Percentiles rank a stretch among this genome's conserved stretches.
These are phyloP conservation scores for Clitopilus hobsonii DNA, from an alignment of 768 basidiomycete genomes.

Conservation along the genomic window DNA sequence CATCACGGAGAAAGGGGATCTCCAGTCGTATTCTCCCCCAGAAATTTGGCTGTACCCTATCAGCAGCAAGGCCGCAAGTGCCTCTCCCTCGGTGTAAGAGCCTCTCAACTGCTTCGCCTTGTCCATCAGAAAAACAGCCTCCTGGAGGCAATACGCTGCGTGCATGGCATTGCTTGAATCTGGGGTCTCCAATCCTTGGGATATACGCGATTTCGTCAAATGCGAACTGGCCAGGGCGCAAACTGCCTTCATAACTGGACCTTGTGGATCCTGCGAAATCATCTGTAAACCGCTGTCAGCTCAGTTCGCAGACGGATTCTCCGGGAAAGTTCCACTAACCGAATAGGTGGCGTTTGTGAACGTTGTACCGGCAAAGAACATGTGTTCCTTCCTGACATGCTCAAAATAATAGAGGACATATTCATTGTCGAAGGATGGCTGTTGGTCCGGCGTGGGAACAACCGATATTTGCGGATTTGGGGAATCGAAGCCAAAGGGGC, in stretches of 20 bases:
- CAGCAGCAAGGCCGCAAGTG: conserved; percentile 74
- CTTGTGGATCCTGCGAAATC: conserved; percentile 61
- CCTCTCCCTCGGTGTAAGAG: conserved; percentile 61
- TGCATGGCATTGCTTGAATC: conserved; percentile 48
- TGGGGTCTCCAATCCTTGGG: conserved; percentile 56
- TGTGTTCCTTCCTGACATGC: conserved; percentile 62
- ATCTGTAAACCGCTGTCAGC: conserved; percentile 26
- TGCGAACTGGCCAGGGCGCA: conserved; percentile 76
- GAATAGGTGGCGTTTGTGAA: conserved; percentile 62
- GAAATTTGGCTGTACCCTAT: conserved; percentile 69
- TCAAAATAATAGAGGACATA: conserved; percentile 75
- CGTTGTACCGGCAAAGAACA: conserved; percentile 57
- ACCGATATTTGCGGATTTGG: conserved; percentile 4
- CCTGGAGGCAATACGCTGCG: conserved; percentile 64
- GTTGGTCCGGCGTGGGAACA: conserved; percentile 31
- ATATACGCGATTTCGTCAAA: conserved; percentile 54
- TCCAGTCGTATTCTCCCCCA: conserved; percentile 68
- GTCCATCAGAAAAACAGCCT: conserved; percentile 59
- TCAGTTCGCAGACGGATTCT: neutral
- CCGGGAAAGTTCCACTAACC: conserved; percentile 34
- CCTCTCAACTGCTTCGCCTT: conserved; percentile 50
- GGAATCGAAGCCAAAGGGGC: conserved; percentile 26
- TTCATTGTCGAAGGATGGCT: conserved; percentile 37
- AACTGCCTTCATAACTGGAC: conserved; percentile 67
- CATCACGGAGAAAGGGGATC: conserved; percentile 61